Evolutionary conservation across 768 basidiomycete species (phyloP).

Genomic region (Amanita inopinata): DNA sequence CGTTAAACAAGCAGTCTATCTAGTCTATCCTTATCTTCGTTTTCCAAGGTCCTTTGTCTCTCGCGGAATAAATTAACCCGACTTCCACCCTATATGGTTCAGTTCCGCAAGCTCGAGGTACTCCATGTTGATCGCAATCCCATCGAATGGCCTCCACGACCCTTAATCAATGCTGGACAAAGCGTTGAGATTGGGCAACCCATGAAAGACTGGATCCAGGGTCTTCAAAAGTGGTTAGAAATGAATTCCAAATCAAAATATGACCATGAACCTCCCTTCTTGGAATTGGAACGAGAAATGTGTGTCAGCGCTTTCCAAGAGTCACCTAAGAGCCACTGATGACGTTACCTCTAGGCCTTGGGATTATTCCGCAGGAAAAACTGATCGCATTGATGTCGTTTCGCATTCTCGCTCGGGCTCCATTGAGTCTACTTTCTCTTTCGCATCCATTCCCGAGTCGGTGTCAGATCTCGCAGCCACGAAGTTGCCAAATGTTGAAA

Average conservation of each 20-base stretch:
- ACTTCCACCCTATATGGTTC: constrained; percentile 69
- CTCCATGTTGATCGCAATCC: constrained; percentile 89
- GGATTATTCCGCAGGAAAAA: constrained; percentile 28
- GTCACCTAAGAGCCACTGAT: background rate
- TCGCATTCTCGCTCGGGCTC: constrained; percentile 56
- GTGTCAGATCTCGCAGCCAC: constrained; percentile 18
- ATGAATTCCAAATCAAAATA: constrained; percentile 29
- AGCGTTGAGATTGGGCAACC: constrained; percentile 36
- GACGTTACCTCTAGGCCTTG: constrained; percentile 24
- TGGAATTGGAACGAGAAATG: constrained; percentile 33
- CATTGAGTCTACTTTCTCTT: constrained; percentile 45
- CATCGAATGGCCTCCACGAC: constrained; percentile 81
- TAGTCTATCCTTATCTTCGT: background rate
- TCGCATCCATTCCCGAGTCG: constrained; percentile 36
- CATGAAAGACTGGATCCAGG: constrained; percentile 64
- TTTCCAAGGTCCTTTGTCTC: constrained; percentile 67
- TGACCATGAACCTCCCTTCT: constrained; percentile 40
- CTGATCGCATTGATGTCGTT: constrained; percentile 27
- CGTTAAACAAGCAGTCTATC: constrained; percentile 11
- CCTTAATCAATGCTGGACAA: constrained; percentile 35
- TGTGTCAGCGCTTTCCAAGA: constrained; percentile 16
- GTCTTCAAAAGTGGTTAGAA: constrained; percentile 71
- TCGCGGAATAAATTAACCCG: constrained; percentile 76
- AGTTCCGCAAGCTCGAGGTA: constrained; percentile 65
- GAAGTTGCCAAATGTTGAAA: constrained; percentile 16